Evolutionary conservation across 2,329 filamentous ascomycete genomes (phyloP), one percentile per base, ranked within the genome.

Genomic region (Nigrospora oryzae): DNA sequence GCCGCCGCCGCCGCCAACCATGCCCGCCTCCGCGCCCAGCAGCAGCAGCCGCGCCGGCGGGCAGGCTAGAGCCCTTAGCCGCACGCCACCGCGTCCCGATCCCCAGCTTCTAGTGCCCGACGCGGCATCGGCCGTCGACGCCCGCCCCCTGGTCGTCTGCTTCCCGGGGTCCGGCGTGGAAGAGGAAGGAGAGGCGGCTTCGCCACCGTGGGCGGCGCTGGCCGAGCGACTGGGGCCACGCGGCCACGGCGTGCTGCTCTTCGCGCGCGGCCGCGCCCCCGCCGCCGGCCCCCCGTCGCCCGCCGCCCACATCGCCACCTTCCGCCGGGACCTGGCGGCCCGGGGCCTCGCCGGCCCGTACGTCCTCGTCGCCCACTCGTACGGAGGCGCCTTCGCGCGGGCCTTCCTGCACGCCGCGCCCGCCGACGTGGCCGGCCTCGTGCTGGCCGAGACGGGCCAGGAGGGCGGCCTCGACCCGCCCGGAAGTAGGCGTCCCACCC

Each of bases 361-460:
- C 33, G 42, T 59, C 4, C 52, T 59, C 1, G 42, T 60, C 11
- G 58, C 55, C 17, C 57, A 59, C 42, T 60, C 58, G n/a, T 59
- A 59, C 32, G 58, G 58, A 11, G 58, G 58, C 13, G 49, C 56
- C 11, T 60, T 60, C 39, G 56, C 55, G 19, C 50, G 58, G 16
- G 42, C 43, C n/a, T 59, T 60, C 33, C 12, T 59, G 4, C 50
- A 56, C 14, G 41, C 43, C 14, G 40, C 45, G 15, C 35, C 28
- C 19, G n/a, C 2, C 11, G 15, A 44, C 11, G 46, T 60, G 1
- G 45, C 47, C 2, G 58, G 58, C 11, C 38, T 54, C 37, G 57
- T 59, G 32, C 53, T 61, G 5, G 57, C 53, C 3, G 58, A 61
- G 45, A 61, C 58, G 15, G 58, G 58, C 1, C 58, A 60, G 38